phyloP scores from a whole-genome alignment of 1,284 basidiomycete genomes.

The Cerrena zonata region DNA sequence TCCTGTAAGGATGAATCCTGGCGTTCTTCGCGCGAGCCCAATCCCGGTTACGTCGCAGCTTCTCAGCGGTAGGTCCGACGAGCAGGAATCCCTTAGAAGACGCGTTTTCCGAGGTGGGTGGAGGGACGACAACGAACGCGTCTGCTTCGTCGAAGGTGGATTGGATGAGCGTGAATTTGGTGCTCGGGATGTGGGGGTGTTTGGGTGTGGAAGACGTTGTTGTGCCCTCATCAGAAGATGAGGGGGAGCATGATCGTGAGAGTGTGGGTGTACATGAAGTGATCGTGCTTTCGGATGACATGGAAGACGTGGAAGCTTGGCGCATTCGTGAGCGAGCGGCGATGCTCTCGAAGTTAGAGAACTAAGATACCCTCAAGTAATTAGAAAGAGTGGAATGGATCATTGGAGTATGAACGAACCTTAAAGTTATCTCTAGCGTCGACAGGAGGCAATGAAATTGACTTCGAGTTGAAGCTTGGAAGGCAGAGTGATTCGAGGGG shows the following conservation, averaged over 20 bases:
- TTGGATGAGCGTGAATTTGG: slow-evolving; percentile 16
- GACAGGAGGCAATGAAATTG: background rate
- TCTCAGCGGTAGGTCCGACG: slow-evolving; percentile 39
- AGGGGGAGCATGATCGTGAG: slow-evolving; percentile 20
- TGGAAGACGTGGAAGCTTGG: slow-evolving; percentile 3
- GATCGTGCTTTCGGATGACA: slow-evolving; percentile 14
- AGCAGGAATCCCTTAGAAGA: slow-evolving; percentile 34
- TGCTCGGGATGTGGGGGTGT: slow-evolving; percentile 16
- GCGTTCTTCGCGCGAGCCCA: slow-evolving; percentile 9
- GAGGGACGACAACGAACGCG: slow-evolving; percentile 45
- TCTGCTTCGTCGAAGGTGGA: slow-evolving; percentile 42
- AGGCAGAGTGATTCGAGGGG: background rate
- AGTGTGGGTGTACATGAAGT: slow-evolving; percentile 20
- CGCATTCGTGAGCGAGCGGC: background rate
- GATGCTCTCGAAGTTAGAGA: background rate
- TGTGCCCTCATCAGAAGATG: slow-evolving; percentile 3
- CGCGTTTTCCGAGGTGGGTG: slow-evolving; percentile 14
- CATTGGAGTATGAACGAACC: background rate
- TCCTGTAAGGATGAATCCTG: slow-evolving; percentile 4
- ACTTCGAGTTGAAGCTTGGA: background rate
- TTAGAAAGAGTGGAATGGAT: background rate
- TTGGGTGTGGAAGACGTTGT: background rate
- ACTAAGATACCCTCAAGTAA: background rate
- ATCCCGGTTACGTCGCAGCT: slow-evolving; percentile 14
- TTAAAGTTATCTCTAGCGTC: background rate